Evolutionary conservation across 1,284 basidiomycete genomes (phyloP).

Genomic region (Anthracocystis panici-leucophaei): DNA sequence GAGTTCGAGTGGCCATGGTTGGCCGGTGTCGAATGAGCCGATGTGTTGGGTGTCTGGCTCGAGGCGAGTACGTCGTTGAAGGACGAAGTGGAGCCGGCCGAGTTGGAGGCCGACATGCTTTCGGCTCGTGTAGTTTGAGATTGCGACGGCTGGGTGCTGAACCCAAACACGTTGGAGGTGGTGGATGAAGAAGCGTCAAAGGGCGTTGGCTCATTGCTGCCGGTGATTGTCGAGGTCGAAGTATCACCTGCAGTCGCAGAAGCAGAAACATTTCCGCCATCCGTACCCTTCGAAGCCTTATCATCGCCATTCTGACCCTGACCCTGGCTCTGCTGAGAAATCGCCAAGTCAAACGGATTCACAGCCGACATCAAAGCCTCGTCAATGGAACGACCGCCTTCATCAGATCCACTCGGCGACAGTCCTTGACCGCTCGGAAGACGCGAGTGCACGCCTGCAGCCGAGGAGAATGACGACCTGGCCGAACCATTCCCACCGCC

Average conservation of each 20-base stretch:
- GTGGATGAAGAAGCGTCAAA: conserved; percentile 27
- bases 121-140: neutral
- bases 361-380: conserved; percentile 35
- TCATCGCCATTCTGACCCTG: conserved; percentile 1
- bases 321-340: conserved; percentile 23
- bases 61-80: conserved; percentile 4
- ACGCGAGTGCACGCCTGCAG: conserved; percentile 33
- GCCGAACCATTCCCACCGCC: conserved; percentile 33
- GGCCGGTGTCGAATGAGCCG: conserved; percentile 14
- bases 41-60: conserved; percentile 14
- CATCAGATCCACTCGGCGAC: conserved; percentile 20
- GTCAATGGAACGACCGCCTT: conserved; percentile 27
- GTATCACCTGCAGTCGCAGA: conserved; percentile 18
- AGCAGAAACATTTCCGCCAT: neutral
- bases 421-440: conserved; percentile 26
- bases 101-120: conserved; percentile 32
- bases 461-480: conserved; percentile 40
- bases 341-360: conserved; percentile 41
- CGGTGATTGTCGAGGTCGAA: conserved; percentile 39
- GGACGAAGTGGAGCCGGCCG: conserved; percentile 5
- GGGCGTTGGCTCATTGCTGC: conserved; percentile 48
- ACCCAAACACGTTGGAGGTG: conserved; percentile 6
- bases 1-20: conserved; percentile 4
- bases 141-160: neutral
- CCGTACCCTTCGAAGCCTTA: neutral